Conservation (phyloP, 805 yeast species). For the Yarrowia hollandica region DNA sequence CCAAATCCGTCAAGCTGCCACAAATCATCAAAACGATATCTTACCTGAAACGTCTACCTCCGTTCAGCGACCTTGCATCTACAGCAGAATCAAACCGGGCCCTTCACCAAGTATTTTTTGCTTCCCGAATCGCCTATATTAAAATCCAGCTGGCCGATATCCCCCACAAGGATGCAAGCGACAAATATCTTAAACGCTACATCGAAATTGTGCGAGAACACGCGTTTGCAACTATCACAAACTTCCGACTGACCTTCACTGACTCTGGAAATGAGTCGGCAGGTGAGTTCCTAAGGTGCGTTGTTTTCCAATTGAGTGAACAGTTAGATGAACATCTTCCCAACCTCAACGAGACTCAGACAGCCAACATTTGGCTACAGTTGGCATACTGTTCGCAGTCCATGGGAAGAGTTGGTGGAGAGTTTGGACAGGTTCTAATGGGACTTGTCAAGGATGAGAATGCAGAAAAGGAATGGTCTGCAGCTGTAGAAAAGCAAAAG, state of each 20-base stretch:
- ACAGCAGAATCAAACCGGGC: conserved; percentile 36
- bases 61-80: conserved; percentile 37
- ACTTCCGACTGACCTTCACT: conserved; percentile 63
- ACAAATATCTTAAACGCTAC: conserved; percentile 70
- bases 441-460: conserved; percentile 35
- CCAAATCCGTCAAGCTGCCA: conserved; percentile 77
- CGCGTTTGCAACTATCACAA: conserved; percentile 69
- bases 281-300: conserved; percentile 32
- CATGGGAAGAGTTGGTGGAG: conserved; percentile 66
- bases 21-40: conserved; percentile 75
- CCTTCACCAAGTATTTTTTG: conserved; percentile 59
- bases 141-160: conserved; percentile 51
- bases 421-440: conserved; percentile 53
- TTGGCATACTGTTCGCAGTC: conserved; percentile 87
- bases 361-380: conserved; percentile 74
- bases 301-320: conserved; percentile 35
- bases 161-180: conserved; percentile 34
- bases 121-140: conserved; percentile 69
- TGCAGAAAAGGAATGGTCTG: conserved; percentile 47
- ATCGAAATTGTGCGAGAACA: conserved; percentile 85
- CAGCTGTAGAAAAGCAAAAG: conserved; percentile 49
- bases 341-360: conserved; percentile 37
- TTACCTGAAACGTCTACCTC: conserved; percentile 61
- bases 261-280: conserved; percentile 38
- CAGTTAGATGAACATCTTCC: conserved; percentile 37